Percentiles rank a stretch among this genome's conserved stretches.
phyloP scores from a whole-genome alignment of 257 asterid genomes.

The Gentiana straminea region DNA sequence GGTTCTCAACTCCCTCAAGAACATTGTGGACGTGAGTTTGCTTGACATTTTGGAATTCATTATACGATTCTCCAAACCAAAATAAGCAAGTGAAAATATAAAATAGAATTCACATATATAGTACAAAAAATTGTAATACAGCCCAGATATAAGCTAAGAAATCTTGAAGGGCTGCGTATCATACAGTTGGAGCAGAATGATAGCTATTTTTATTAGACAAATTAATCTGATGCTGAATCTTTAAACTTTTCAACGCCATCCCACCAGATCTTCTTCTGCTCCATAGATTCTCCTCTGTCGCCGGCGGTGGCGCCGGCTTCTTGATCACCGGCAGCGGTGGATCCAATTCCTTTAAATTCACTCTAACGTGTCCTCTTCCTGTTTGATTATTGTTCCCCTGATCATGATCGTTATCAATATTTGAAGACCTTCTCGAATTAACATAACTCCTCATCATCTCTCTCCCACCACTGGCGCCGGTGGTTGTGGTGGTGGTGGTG shows the following conservation, averaged over 20 bases:
- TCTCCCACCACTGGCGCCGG: constrained; percentile 18
- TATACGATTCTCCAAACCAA: no score
- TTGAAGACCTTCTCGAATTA: constrained; percentile 16
- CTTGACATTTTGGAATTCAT: no score
- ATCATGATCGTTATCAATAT: constrained; percentile 10
- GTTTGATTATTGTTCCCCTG: no score
- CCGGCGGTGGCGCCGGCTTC: constrained; percentile 22
- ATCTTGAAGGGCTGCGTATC: no score
- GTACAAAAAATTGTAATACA: no score
- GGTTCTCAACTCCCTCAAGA: no score
- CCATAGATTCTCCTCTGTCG: constrained; percentile 55
- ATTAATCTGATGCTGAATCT: constrained; percentile 41
- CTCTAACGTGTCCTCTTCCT: no score
- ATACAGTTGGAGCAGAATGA: constrained; percentile 35
- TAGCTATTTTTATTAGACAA: no score
- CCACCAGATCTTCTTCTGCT: constrained; percentile 63
- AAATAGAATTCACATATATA: no score
- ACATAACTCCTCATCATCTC: constrained; percentile 13
- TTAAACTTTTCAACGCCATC: constrained; percentile 25
- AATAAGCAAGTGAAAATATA: no score
- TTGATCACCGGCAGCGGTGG: constrained; percentile 92
- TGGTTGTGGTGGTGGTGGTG: constrained; percentile 9
- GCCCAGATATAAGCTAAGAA: no score
- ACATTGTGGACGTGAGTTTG: no score
- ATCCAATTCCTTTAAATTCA: constrained; percentile 52